phyloP scores from a whole-genome alignment of 2,329 filamentous ascomycete genomes.

The Talaromyces sp. region DNA sequence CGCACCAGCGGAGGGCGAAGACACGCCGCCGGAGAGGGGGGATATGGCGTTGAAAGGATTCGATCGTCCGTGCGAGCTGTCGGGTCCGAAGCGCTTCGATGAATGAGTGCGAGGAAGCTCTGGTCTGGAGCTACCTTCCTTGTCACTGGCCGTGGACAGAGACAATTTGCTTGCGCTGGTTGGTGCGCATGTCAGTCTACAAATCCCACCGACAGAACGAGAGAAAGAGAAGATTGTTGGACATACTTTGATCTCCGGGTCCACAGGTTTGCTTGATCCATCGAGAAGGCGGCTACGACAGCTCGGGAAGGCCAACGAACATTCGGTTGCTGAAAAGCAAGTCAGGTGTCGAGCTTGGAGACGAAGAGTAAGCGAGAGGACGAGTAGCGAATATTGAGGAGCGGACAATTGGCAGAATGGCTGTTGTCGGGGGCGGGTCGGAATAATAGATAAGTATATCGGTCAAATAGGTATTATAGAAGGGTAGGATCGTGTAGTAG shows the following conservation, averaged over 20 bases:
- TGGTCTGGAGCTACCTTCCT: conserved; percentile 54
- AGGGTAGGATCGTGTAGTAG: neutral
- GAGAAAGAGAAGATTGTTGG: neutral
- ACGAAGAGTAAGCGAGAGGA: conserved; percentile 15
- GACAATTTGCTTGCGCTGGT: conserved; percentile 89
- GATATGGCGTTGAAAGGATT: conserved; percentile 79
- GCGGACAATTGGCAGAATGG: conserved; percentile 12
- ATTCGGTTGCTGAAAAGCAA: conserved; percentile 29
- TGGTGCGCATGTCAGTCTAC: conserved; percentile 28
- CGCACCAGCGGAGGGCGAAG: conserved; percentile 73
- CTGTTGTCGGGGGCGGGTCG: neutral
- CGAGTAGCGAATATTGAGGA: conserved; percentile 1
- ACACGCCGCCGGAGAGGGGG: conserved; percentile 65
- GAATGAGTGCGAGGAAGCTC: conserved; percentile 62
- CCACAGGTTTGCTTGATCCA: conserved; percentile 54
- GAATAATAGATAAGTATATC: neutral
- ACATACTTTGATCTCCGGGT: conserved; percentile 51
- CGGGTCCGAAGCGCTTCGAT: conserved; percentile 72
- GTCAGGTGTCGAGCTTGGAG: conserved; percentile 20
- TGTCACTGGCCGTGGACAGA: conserved; percentile 68
- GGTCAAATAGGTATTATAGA: neutral
- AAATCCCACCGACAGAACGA: neutral
- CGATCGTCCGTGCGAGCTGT: conserved; percentile 68
- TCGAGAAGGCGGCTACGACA: conserved; percentile 38
- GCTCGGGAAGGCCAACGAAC: conserved; percentile 39